phyloP scores from a whole-genome alignment of 768 basidiomycete genomes.

The Mycena albidolilacea region DNA sequence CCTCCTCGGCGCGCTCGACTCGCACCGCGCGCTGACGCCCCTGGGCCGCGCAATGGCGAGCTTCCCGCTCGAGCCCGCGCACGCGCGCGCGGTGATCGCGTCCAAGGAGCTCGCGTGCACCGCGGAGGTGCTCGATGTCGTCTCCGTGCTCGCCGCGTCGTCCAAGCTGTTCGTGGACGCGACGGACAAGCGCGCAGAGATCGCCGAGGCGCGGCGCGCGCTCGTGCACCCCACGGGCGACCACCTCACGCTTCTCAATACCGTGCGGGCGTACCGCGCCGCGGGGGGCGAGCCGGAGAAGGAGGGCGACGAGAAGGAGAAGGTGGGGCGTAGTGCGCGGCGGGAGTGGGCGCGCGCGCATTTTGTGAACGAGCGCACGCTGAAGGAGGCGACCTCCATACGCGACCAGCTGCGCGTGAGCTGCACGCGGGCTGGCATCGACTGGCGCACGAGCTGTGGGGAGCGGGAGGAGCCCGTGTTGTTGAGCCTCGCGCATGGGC shows the following conservation, averaged over 20 bases:
- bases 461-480: conserved; percentile 80
- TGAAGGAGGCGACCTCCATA: conserved; percentile 85
- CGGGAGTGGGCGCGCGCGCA: conserved; percentile 89
- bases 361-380: conserved; percentile 85
- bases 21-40: conserved; percentile 73
- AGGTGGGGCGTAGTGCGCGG: conserved; percentile 48
- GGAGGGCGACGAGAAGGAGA: conserved; percentile 31
- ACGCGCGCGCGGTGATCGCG: conserved; percentile 84
- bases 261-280: conserved; percentile 86
- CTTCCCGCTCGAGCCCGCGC: conserved; percentile 93
- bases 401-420: conserved; percentile 81
- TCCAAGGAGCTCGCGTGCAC: conserved; percentile 83
- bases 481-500: conserved; percentile 79
- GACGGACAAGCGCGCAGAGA: conserved; percentile 80
- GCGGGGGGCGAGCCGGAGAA: conserved; percentile 65
- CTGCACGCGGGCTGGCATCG: conserved; percentile 72
- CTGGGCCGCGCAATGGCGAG: conserved; percentile 88
- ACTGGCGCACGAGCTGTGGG: conserved; percentile 71
- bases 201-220: conserved; percentile 77
- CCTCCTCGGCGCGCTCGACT: conserved; percentile 84
- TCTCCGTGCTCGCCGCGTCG: conserved; percentile 86
- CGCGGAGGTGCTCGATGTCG: conserved; percentile 84
- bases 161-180: conserved; percentile 88
- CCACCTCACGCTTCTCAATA: conserved; percentile 91
- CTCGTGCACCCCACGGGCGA: conserved; percentile 92